phyloP scores from a whole-genome alignment of 2,329 filamentous ascomycete species.

The Aspergillus sojae region DNA sequence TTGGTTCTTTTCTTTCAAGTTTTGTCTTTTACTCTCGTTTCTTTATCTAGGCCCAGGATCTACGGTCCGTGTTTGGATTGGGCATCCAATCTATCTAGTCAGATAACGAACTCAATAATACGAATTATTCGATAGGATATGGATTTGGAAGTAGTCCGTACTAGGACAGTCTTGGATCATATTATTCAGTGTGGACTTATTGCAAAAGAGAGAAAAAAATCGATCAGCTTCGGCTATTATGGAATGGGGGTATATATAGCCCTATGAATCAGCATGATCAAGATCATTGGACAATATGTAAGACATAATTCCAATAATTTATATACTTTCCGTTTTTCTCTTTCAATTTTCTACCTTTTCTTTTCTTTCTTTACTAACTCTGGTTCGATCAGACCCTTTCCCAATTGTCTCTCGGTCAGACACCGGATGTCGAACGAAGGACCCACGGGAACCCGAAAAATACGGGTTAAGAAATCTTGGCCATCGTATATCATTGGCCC shows the following conservation, averaged over 20 bases:
- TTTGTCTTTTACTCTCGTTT: background rate
- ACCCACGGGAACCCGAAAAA: slow-evolving; percentile 2
- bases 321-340: background rate
- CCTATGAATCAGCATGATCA: background rate
- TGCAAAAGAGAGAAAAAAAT: background rate
- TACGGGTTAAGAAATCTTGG: background rate
- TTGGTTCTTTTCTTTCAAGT: background rate
- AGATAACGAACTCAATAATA: background rate
- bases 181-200: background rate
- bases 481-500: background rate
- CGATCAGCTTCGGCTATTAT: background rate
- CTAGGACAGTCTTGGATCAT: background rate
- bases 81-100: background rate
- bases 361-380: too few relatives aligned
- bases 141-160: background rate
- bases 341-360: background rate
- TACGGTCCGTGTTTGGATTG: background rate
- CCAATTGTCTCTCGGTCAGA: slow-evolving; percentile 3
- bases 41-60: background rate
- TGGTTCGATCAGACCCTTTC: background rate
- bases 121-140: background rate
- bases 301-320: background rate
- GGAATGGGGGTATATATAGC: background rate
- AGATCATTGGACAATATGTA: background rate
- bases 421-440: background rate